Conservation (phyloP, 1,284 basidiomycete genomes). For the Blastosporella zonata region DNA sequence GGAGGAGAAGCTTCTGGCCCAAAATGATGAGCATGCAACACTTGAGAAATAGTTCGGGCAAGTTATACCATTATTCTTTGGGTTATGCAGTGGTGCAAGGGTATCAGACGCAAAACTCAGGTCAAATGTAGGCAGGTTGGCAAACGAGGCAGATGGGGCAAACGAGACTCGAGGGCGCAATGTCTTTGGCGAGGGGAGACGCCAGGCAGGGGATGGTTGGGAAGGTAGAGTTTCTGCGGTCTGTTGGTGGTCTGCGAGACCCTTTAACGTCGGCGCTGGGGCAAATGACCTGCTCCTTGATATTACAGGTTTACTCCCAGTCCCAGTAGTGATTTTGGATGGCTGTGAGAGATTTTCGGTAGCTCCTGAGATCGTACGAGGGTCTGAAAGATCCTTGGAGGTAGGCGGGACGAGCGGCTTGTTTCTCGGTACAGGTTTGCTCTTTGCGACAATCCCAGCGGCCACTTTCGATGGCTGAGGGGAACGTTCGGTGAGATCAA, state of each 20-base stretch:
- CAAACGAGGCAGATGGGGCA: conserved; percentile 7
- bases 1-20: neutral
- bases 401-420: neutral
- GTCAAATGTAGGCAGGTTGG: conserved; percentile 1
- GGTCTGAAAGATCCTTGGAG: neutral
- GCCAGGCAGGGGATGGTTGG: neutral
- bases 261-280: neutral
- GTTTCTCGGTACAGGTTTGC: neutral
- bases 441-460: neutral
- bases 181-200: neutral
- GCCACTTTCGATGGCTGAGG: neutral
- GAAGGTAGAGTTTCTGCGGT: neutral
- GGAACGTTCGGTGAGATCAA: conserved; percentile 24
- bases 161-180: conserved; percentile 13
- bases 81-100: neutral
- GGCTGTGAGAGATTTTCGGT: too few species aligned
- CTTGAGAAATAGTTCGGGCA: neutral
- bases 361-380: too few species aligned
- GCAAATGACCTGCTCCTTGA: too few species aligned
- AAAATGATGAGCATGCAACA: neutral
- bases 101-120: neutral
- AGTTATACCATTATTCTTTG: conserved; percentile 7
- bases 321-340: too few species aligned
- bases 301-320: too few species aligned
- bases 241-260: neutral